Conservation (phyloP, 164 flowering plant species). For the Aristolochia contorta region DNA sequence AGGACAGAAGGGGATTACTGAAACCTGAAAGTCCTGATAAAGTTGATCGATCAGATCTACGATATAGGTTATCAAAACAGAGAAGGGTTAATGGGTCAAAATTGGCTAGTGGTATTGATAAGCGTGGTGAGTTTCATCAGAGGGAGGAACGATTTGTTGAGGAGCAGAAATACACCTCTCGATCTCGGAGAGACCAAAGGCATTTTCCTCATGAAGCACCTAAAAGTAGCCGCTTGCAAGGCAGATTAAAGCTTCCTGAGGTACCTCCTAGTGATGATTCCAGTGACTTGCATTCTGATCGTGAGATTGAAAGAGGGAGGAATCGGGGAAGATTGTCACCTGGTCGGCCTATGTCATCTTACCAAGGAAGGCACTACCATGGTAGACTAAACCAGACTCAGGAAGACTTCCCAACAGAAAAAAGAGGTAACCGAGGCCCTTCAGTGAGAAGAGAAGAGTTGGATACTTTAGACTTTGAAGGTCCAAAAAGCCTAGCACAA, state of each 20-base stretch:
- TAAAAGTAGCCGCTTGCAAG: conserved; percentile 51
- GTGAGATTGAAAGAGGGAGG: conserved; percentile 40
- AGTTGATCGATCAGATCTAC: conserved; percentile 42
- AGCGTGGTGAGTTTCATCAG: conserved; percentile 12
- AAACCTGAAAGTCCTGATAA: conserved; percentile 39
- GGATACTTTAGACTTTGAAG: conserved; percentile 28
- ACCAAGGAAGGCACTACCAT: conserved; percentile 30
- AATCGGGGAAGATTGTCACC: conserved; percentile 37
- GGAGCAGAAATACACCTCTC: conserved; percentile 27
- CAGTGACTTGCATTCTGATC: conserved; percentile 22
- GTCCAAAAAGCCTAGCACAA: conserved; percentile 58
- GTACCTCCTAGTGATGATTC: conserved; percentile 27
- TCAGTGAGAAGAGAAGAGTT: conserved; percentile 27
- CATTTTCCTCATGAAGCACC: conserved; percentile 34
- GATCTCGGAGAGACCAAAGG: conserved; percentile 29
- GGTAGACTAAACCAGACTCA: conserved; percentile 35
- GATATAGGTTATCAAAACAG: conserved; percentile 54
- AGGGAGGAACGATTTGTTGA: conserved; percentile 24
- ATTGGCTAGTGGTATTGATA: conserved; percentile 45
- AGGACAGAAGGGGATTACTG: conserved; percentile 35
- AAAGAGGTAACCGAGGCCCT: neutral
- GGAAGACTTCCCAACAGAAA: conserved; percentile 20
- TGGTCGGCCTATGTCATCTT: conserved; percentile 22
- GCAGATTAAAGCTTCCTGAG: conserved; percentile 52
- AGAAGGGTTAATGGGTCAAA: conserved; percentile 55